These are phyloP conservation scores for Pulveroboletus sp. DNA, from an alignment of 768 basidiomycete genomes.

Conservation along the genomic window DNA sequence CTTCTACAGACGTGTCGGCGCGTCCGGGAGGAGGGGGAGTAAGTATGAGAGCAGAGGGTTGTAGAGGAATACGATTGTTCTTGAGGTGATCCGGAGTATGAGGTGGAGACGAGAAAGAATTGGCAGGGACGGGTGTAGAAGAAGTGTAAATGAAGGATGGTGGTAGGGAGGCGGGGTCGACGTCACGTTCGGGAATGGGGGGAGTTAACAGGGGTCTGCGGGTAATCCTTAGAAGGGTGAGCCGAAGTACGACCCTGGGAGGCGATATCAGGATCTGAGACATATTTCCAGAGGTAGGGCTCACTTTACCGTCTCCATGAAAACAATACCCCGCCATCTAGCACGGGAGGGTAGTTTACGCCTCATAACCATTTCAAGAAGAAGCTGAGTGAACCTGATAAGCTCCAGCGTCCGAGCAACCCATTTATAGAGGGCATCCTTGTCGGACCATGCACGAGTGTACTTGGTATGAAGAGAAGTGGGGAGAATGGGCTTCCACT, in stretches of 20 bases:
- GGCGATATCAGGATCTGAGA: slow-evolving; percentile 6
- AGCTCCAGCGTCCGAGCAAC: slow-evolving; percentile 70
- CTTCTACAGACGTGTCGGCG: slow-evolving; percentile 62
- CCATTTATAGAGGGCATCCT: slow-evolving; percentile 70
- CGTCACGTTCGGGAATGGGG: slow-evolving; percentile 83
- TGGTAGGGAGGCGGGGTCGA: slow-evolving; percentile 70
- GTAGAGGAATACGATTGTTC: slow-evolving; percentile 70
- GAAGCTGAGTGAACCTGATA: slow-evolving; percentile 74
- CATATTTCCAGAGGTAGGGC: slow-evolving; percentile 19
- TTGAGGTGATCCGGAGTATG: slow-evolving; percentile 75
- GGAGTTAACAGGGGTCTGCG: slow-evolving; percentile 70
- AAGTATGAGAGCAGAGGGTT: slow-evolving; percentile 56
- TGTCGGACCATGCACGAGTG: slow-evolving; percentile 82
- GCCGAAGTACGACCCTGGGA: slow-evolving; percentile 66
- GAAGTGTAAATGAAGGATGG: slow-evolving; percentile 50
- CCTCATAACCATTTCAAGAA: slow-evolving; percentile 84
- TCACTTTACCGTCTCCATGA: slow-evolving; percentile 84
- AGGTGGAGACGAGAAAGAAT: slow-evolving; percentile 51
- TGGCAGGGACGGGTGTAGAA: slow-evolving; percentile 57
- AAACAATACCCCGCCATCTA: slow-evolving; percentile 73
- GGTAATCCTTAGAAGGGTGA: slow-evolving; percentile 71
- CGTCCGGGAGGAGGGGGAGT: slow-evolving; percentile 47
- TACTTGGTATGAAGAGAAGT: slow-evolving; percentile 80
- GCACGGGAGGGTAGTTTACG: slow-evolving; percentile 61
- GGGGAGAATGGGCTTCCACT: slow-evolving; percentile 72